These are phyloP conservation scores for Malus hybrid DNA, from an alignment of 331 rosid genomes.

Conservation along the genomic window DNA sequence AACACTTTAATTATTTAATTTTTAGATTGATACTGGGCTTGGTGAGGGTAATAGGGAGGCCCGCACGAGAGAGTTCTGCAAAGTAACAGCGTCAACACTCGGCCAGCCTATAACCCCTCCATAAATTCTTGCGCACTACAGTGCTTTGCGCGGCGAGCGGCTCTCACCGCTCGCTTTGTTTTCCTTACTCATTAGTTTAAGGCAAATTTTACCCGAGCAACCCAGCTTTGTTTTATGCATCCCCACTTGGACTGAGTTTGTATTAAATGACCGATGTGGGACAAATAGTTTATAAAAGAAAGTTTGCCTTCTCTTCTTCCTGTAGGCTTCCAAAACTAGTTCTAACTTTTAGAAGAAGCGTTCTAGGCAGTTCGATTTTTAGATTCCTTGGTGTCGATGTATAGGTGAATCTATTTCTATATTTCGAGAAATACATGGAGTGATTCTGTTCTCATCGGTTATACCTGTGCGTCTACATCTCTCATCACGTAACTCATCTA, in stretches of 20 bases:
- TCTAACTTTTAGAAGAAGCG: not conserved
- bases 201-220: fast-evolving
- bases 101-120: constrained; percentile 93
- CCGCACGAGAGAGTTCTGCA: constrained; percentile 82
- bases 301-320: not conserved
- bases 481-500: too few species aligned
- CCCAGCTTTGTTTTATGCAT: not conserved
- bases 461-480: too few species aligned
- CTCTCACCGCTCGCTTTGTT: constrained; percentile 86
- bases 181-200: constrained; percentile 99
- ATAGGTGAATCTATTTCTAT: too few species aligned
- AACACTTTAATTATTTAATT: too few species aligned
- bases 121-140: constrained; percentile 47
- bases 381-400: too few species aligned
- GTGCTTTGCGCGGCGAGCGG: constrained; percentile 45
- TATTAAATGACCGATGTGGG: constrained; percentile 43
- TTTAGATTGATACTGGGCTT: fast-evolving
- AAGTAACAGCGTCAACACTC: constrained; percentile 85
- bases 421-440: too few species aligned
- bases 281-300: not conserved
- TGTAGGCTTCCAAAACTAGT: not conserved
- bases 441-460: too few species aligned
- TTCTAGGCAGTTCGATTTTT: too few species aligned
- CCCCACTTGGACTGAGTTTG: fast-evolving
- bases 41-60: constrained; percentile 51